Evolutionary conservation across 139 green algal genomes (phyloP), one percentile per base, ranked within the genome.

Genomic region (Volvox reticuliferus): DNA sequence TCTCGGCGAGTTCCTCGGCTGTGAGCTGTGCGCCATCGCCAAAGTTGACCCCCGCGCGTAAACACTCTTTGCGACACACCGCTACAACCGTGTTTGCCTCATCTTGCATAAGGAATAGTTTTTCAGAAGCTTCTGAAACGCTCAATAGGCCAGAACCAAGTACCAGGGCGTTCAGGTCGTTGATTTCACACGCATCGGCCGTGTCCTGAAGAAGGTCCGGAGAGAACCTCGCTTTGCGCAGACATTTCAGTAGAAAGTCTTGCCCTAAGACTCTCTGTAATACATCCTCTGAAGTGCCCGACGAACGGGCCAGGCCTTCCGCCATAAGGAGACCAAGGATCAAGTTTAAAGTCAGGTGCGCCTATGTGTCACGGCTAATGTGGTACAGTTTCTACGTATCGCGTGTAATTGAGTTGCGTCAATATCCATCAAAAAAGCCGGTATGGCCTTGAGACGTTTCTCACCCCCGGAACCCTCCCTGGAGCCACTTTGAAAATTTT

Each of bases 41-140:
- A 63, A 92, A 94, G 37, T 91, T 89, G 68, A 94, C 92, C 18
- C 92, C 92, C 20, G 79, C 62, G 21, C 88, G 82, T 13, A 94
- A 68, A 85, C 92, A 94, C 30, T 94, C 79, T 13, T 81, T 83
- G 68, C 82, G 90, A 33, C 92, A 94, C 1, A 93, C 73, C 12
- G 28, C 0, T 1, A 94, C 67, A 0, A 94, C 50, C 24, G 77
- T 67, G 68, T 20, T 71, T 28, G 93, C 93, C 75, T 95, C 93
- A 69, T 93, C 88, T 71, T 92, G 82, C 81, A 91, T 95, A 19
- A 95, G 84, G 62, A 94, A 95, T 17, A 93, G 85, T n/a, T 89
- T 88, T 37, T 94, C 88, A 13, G 83, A 89, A 2, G 88, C 88
- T 22, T 94, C 79, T 17, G 86, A 32, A 14, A 81, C 55, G 36